These are phyloP conservation scores for Solanum aculeatissimum DNA, from an alignment of 305 asterid species.

Conservation along the genomic window DNA sequence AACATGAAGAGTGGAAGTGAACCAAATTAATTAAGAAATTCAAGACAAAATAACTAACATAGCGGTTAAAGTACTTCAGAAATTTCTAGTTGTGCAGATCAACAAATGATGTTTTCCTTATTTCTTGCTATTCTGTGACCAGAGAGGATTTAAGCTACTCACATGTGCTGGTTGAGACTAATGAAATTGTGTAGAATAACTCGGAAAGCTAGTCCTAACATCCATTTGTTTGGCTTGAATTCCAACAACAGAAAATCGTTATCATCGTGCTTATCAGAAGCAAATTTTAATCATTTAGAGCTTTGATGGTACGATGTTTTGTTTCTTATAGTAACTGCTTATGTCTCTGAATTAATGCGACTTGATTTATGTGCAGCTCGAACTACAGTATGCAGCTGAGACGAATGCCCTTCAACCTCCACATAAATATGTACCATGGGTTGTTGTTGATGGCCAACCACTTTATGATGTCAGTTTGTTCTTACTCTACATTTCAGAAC, in stretches of 20 bases:
- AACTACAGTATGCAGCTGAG: conserved; percentile 48
- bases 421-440: conserved; percentile 85
- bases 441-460: conserved; percentile 75
- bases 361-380: conserved; percentile 43
- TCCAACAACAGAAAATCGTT: not conserved
- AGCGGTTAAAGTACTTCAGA: not conserved
- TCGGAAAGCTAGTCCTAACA: not conserved
- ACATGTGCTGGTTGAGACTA: not conserved
- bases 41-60: not conserved
- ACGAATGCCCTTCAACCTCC: conserved; percentile 82
- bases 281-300: not conserved
- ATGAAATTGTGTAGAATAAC: not conserved
- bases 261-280: not conserved
- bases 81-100: not conserved
- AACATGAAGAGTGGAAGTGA: not conserved
- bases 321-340: not conserved
- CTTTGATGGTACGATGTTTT: not conserved
- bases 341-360: conserved; percentile 3
- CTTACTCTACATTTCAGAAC: not conserved
- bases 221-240: not conserved
- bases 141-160: not conserved
- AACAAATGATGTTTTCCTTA: not conserved
- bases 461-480: conserved; percentile 65
- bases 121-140: not conserved
- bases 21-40: not conserved